A percentile compares a stretch with the other conserved stretches of the same genome.
Evolutionary conservation across 1,139 yeast species (phyloP).

Genomic region (Taphrina flavorubra): DNA sequence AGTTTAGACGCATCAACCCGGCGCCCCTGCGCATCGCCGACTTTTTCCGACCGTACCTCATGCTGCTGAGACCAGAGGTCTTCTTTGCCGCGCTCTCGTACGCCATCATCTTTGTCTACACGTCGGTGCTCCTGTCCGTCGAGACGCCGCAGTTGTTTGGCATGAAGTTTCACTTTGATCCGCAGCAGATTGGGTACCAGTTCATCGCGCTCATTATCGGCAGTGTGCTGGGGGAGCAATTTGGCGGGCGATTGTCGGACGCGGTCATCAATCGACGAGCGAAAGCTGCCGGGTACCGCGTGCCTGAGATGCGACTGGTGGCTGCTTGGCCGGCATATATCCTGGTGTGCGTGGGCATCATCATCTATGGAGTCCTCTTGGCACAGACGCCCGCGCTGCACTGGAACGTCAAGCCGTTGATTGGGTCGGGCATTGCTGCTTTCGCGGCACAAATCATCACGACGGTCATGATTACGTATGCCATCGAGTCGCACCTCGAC

Average conservation of each 20-base stretch:
- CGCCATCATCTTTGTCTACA: constrained; percentile 49
- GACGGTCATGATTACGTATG: constrained; percentile 48
- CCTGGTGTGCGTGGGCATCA: constrained; percentile 49
- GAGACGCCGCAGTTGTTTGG: constrained; percentile 51
- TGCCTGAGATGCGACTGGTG: constrained; percentile 49
- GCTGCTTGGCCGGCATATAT: constrained; percentile 49
- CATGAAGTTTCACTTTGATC: constrained; percentile 47
- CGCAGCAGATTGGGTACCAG: constrained; percentile 50
- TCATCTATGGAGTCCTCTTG: constrained; percentile 50
- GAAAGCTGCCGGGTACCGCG: constrained; percentile 5
- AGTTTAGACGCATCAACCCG: constrained; percentile 32
- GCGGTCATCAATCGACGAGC: constrained; percentile 48
- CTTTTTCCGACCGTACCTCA: constrained; percentile 33
- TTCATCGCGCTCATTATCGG: constrained; percentile 50
- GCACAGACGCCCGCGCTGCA: constrained; percentile 47
- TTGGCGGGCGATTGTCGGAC: constrained; percentile 51
- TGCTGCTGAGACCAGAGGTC: constrained; percentile 35
- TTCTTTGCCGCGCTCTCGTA: constrained; percentile 48
- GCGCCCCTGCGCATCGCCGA: constrained; percentile 28
- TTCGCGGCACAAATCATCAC: constrained; percentile 50
- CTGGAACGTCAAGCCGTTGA: constrained; percentile 50
- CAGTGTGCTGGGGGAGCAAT: constrained; percentile 49
- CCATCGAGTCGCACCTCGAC: constrained; percentile 19
- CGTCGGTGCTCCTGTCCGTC: constrained; percentile 49
- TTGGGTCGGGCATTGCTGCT: constrained; percentile 51